phyloP scores from a whole-genome alignment of 2,329 filamentous ascomycete species.

The Paraconiothyrium sp. region DNA sequence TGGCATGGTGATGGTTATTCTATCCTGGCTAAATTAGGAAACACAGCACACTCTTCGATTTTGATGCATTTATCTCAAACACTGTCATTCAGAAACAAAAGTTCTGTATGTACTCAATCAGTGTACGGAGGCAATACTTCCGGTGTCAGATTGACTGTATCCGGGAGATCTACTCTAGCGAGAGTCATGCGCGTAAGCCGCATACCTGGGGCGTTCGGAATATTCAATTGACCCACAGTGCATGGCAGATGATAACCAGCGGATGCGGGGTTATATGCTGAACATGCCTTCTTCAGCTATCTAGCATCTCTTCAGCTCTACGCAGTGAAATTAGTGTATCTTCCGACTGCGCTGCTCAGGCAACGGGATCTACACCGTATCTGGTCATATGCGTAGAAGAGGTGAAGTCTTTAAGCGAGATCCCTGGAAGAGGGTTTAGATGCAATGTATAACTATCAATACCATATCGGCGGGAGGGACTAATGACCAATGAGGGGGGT shows the following conservation, averaged over 20 bases:
- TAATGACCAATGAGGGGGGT: background rate
- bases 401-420: background rate
- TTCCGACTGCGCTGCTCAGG: too few relatives aligned
- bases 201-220: slow-evolving; percentile 12
- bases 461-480: background rate
- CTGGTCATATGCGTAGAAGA: slow-evolving; percentile 3
- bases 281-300: too few relatives aligned
- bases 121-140: background rate
- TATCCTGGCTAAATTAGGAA: too few relatives aligned
- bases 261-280: background rate
- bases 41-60: too few relatives aligned
- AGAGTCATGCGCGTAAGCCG: slow-evolving; percentile 1
- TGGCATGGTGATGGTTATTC: too few relatives aligned
- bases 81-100: too few relatives aligned
- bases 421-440: background rate
- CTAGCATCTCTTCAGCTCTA: background rate
- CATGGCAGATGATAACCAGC: background rate
- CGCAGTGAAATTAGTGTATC: background rate
- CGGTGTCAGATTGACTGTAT: background rate
- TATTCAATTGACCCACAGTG: background rate
- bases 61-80: too few relatives aligned
- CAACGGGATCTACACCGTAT: background rate
- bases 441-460: slow-evolving; percentile 8
- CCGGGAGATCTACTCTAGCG: background rate
- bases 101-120: too few relatives aligned